Base-by-base conservation (phyloP, 495 filamentous ascomycete genomes). In the Penicillium dipodomyicola region DNA sequence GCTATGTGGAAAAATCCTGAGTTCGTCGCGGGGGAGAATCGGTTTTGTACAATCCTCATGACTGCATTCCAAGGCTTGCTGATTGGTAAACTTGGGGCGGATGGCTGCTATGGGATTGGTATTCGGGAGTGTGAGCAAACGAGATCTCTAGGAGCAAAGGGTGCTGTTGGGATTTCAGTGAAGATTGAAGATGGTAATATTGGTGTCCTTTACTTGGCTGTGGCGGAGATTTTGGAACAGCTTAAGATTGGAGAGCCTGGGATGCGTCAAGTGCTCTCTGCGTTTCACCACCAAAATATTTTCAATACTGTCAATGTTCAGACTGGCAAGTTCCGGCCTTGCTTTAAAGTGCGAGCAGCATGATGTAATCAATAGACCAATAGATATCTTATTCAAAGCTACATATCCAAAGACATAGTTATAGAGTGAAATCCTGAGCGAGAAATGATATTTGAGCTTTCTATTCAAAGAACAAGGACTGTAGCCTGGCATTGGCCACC, bases 181-280 rank as follows among this genome's bases (percentile, higher is more conserved):
- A 76, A 77, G 49, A 65, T 76, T 29, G 73, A 76, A 47, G 75
- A 76, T 59, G 71, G 75, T 0, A 74, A 69, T 57, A 61, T 68
- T 12, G 49, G n/a, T 3, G 61, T 68, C 20, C 63, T 74, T 20
- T 72, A 74, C 44, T 58, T 70, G 5, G 72, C 69, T 1, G 68
- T 74, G 11, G 45, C 54, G 19, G 75, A 76, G 60, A 67, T 77
- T 39, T 61, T 76, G 23, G 68, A 65, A 37, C 71, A 71, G 53
- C 58, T 76, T 25, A 19, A 58, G 3, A 69, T 76, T 35, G 71
- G 72, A 0, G 54, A 60, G 15, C 19, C 37, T 3, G 61, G 63
- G 10, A 64, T 60, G 51, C 62, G 65, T 9, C 37, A 54, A 6
- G 20, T 42, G 0, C 40, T 75, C 12, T 63, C 37, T 32, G 15